Evolutionary conservation across 2,329 filamentous ascomycete species (phyloP).

Genomic region (Trichoderma oligosporum): DNA sequence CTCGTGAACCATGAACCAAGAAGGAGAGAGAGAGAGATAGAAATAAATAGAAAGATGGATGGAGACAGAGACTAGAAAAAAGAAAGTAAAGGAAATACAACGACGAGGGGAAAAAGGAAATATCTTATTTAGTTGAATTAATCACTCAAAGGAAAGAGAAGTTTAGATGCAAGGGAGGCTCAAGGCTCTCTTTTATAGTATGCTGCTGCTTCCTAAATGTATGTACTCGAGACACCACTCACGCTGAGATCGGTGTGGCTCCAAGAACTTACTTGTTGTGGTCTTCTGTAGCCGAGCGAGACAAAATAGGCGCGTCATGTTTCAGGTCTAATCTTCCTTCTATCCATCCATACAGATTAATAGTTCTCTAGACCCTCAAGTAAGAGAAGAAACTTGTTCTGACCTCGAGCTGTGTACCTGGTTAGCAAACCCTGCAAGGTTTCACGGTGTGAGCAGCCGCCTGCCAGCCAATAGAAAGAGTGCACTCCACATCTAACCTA

Average conservation of each 20-base stretch:
- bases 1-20: not conserved
- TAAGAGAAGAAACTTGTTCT: not conserved
- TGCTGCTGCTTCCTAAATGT: not conserved
- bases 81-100: not conserved
- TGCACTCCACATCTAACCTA: too few relatives aligned
- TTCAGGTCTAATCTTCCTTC: not conserved
- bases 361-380: not conserved
- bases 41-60: constrained; percentile 25
- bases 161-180: not conserved
- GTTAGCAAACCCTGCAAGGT: not conserved
- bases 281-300: not conserved
- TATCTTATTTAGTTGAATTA: not conserved
- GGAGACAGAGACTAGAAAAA: constrained; percentile 7
- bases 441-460: not conserved
- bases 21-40: constrained; percentile 19
- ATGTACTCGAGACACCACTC: not conserved
- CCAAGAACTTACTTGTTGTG: not conserved
- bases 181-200: constrained; percentile 8
- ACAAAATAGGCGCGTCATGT: constrained; percentile 3
- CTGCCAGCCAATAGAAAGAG: not conserved
- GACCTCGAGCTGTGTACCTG: too few relatives aligned
- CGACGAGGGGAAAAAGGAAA: not conserved
- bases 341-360: not conserved
- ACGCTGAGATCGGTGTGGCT: not conserved
- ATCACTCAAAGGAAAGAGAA: not conserved